phyloP scores from a whole-genome alignment of 2,329 filamentous ascomycete genomes.

The Fusarium tupiense region DNA sequence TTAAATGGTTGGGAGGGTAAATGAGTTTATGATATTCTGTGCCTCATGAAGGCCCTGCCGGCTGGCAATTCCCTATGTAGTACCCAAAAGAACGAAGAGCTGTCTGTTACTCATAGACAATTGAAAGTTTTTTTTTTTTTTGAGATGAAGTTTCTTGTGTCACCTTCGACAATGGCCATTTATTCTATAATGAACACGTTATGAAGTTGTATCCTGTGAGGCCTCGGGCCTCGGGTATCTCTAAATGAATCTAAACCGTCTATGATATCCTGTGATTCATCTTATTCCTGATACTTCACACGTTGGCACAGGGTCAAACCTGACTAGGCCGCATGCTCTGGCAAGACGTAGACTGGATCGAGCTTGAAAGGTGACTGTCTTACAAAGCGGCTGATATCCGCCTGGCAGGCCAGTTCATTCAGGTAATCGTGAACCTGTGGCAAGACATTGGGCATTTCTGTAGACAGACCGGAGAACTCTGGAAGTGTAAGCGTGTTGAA shows the following conservation, averaged over 20 bases:
- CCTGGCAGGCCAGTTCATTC: constrained; percentile 62
- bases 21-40: constrained; percentile 45
- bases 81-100: constrained; percentile 28
- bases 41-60: constrained; percentile 37
- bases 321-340: neutral
- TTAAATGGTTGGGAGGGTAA: constrained; percentile 44
- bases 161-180: neutral
- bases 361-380: constrained; percentile 59
- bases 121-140: constrained; percentile 27
- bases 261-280: neutral
- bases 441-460: constrained; percentile 58
- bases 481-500: constrained; percentile 84
- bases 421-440: constrained; percentile 71
- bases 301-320: neutral
- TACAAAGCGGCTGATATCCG: constrained; percentile 72
- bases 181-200: neutral
- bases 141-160: neutral
- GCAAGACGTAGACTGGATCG: constrained; percentile 42
- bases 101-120: constrained; percentile 32
- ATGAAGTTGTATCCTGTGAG: constrained; percentile 11
- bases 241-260: constrained; percentile 1
- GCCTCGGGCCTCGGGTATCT: constrained; percentile 31
- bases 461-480: constrained; percentile 69
- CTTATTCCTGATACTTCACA: neutral
- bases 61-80: constrained; percentile 36